phyloP scores from a whole-genome alignment of 169 alveolate genomes.

The Plasmodium falciparum region DNA sequence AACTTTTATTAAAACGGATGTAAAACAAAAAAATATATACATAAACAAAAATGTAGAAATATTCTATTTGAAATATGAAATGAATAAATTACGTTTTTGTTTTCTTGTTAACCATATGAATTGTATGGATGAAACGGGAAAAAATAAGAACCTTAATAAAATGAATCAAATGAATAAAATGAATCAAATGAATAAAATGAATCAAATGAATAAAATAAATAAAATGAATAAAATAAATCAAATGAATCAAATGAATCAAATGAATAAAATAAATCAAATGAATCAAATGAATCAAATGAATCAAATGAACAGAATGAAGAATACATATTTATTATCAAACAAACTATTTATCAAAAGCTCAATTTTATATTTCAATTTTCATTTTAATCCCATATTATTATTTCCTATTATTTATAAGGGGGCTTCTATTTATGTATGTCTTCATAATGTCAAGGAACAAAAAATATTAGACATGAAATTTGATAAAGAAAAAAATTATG shows the following conservation, averaged over 20 bases:
- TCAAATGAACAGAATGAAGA: too few species aligned
- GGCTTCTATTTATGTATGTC: background rate
- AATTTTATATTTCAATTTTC: slow-evolving; percentile 16
- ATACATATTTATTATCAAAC: slow-evolving; percentile 9
- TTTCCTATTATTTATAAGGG: slow-evolving; percentile 1
- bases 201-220: too few species aligned
- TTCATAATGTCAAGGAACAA: background rate
- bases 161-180: too few species aligned
- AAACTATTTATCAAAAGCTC: background rate
- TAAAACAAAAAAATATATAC: background rate
- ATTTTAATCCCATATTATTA: background rate
- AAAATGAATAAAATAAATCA: too few species aligned
- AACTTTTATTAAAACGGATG: background rate
- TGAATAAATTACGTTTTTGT: background rate
- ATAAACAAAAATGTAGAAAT: background rate
- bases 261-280: too few species aligned
- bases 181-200: too few species aligned
- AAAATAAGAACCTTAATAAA: background rate
- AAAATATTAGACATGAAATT: background rate
- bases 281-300: too few species aligned
- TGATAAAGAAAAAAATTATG: background rate
- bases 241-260: too few species aligned
- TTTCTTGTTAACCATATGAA: background rate
- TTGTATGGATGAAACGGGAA: background rate
- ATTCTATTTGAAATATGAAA: background rate